Base-by-base conservation (phyloP, 495 filamentous ascomycete species). In the Hypoxylon rickii region DNA sequence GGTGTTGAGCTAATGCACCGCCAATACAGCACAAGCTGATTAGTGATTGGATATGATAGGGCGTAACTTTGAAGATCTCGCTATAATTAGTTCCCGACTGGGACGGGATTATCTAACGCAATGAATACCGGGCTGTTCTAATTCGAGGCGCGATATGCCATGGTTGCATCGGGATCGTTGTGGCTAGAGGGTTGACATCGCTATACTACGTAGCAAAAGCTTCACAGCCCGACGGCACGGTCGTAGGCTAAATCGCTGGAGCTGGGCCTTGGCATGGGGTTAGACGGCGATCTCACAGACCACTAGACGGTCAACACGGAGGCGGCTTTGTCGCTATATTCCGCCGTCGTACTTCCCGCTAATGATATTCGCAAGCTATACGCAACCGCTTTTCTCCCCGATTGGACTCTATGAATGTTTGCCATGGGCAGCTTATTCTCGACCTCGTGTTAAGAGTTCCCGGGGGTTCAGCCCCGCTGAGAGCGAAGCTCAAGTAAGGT, bases 321-420 rank as follows among this genome's bases (percentile, higher is more conserved):
- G 24, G 4, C 4, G 4, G 4, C 24, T 29, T 10, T 29, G 24
- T 29, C n/a, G 19, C 40, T 12, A 19, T 20, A 26, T n/a, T n/a
- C n/a, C n/a, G n/a, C n/a, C 24, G 24, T 40, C 47, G 58, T 56
- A 51, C 53, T 62, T 38, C 44, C 44, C 47, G 58, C 58, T 34
- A 48, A 56, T 49, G 16, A 15, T 42, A 24, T 26, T 8, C 10
- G 22, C 12, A 26, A 17, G 17, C 40, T 16, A 56, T 41, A 29
- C 21, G 16, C 8, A n/a, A 39, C 24, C 50, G n/a, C n/a, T n/a
- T n/a, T n/a, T n/a, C n/a, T n/a, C n/a, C n/a, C n/a, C n/a, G n/a
- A n/a, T n/a, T n/a, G n/a, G n/a, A n/a, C n/a, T n/a, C n/a, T n/a
- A n/a, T 42, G 47, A 47, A 47, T 39, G 37, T 15, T 29, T 29